These are phyloP conservation scores for Kuraishia cidri DNA, from an alignment of 805 yeast species.

Conservation along the genomic window DNA sequence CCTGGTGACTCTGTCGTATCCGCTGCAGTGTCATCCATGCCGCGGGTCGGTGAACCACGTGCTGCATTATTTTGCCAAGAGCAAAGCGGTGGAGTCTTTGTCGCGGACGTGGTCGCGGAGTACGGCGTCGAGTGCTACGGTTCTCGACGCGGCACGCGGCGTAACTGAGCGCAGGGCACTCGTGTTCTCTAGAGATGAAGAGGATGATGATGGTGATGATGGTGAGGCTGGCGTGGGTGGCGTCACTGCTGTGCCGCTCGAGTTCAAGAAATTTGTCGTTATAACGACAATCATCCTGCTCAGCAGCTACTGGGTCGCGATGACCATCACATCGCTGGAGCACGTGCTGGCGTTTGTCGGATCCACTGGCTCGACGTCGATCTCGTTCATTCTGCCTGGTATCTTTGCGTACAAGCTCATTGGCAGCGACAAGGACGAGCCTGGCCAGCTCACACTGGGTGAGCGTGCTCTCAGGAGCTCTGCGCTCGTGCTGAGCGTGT, in stretches of 20 bases:
- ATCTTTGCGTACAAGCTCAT: conserved; percentile 71
- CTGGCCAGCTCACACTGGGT: conserved; percentile 11
- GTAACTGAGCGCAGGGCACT: conserved; percentile 2
- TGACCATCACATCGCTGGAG: conserved; percentile 65
- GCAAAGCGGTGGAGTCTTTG: conserved; percentile 8
- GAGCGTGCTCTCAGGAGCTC: conserved; percentile 28
- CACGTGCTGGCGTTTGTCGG: conserved; percentile 83
- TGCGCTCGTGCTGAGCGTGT: conserved; percentile 48
- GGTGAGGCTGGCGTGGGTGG: conserved; percentile 10
- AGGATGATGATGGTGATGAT: conserved; percentile 7
- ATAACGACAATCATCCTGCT: conserved; percentile 36
- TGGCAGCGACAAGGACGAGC: conserved; percentile 28
- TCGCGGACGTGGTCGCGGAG: conserved; percentile 1
- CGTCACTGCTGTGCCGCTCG: conserved; percentile 9
- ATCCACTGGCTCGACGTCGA: conserved; percentile 87
- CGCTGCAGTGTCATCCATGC: conserved; percentile 87
- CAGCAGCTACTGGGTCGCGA: conserved; percentile 54
- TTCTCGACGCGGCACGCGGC: background rate
- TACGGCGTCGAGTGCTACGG: background rate
- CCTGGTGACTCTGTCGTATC: conserved; percentile 77
- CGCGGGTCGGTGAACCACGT: conserved; percentile 76
- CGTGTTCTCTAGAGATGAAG: conserved; percentile 4
- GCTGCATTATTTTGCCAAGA: conserved; percentile 33
- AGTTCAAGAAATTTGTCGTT: conserved; percentile 18
- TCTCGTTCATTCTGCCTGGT: conserved; percentile 87